Base-by-base conservation (phyloP, 257 asterid species). In the Penstemon eatonii region DNA sequence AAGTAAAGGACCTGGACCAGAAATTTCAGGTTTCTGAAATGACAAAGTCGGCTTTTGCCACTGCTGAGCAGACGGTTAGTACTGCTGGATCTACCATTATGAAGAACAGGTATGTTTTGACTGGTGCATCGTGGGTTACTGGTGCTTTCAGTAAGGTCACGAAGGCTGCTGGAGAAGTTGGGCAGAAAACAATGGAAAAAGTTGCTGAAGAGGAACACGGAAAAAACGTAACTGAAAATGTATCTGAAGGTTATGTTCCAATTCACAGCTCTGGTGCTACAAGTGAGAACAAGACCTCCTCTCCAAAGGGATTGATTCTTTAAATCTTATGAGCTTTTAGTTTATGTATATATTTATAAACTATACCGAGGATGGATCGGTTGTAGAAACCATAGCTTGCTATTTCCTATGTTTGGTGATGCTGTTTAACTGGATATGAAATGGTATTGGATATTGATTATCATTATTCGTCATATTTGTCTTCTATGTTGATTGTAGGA, bases 71-170 rank as follows among this genome's bases (percentile, higher is more conserved):
- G 73, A 79, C 83, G 0, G 90, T 82, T 53, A 83, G 89, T 36
- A 81, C 57, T 42, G 89, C 90, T 5, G 87, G 90, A 18, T 73
- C 90, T 0, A 85, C 85, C 62, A 76, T 87, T 42, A 84, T 87
- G 90, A 87, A 79, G 71, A 87, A 87, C 75, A 74, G 89, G 37
- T 85, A 87, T 66, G 36, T 83, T 33, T 53, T 87, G 60, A 87
- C 89, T 11, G 94, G 90, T 7, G 75, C 88, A 1, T 47, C 90
- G 6, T 87, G 94, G 94, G 84, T 84, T 37, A 79, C 90, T 12
- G 94, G 89, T 11, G 89, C 90, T 72, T 81, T 81, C 68, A 82
- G 68, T 66, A 66, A 74, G 78, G 94, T 84, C 43, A 68, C 78
- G 13, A 84, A 81, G 73, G 84, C 87, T 56, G 89, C 89, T 8